Evolutionary conservation across 1,284 basidiomycete genomes (phyloP), one percentile per base, ranked within the genome.

Genomic region (Pseudozyma flocculosa): DNA sequence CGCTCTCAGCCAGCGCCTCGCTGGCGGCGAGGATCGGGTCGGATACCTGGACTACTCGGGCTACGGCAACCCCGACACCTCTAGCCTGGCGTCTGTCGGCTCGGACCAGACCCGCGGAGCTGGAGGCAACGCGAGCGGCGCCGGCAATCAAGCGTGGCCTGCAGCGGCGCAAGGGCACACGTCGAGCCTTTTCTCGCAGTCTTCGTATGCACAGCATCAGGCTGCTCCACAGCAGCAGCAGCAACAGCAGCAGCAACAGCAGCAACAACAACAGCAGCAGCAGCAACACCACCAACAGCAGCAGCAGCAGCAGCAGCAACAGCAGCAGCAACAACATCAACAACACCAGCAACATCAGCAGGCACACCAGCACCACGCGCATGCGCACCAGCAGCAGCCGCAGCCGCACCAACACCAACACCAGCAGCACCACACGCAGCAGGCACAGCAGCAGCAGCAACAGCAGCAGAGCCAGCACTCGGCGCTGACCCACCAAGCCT

Each of bases 1-100:
- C 26, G 26, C 26, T 11, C 26, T 29, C 7, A 11, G 26, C 26
- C 26, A 29, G 26, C 26, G 58, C 52, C n/a, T 58, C 61, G 14
- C 30, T 59, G 42, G 55, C 59, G 30, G 26, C 49, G n/a, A 55
- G 59, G 53, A 55, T 55, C 29, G 52, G 48, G 1, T 61, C 59
- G 18, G 37, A 55, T 9, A 55, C 55, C 15, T 51, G 11, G 61
- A 60, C 24, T 64, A 64, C 38, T 53, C 56, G 24, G 54, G 48
- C 15, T 40, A 40, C 17, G 52, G 54, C 50, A 56, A 40, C 47
- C 55, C 59, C 24, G 61, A 64, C n/a, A 53, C 51, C 13, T 48
- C 47, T 40, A 50, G 47, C 10, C 55, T 64, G n/a, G 53, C 53
- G 3, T 59, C 61, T 1, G 50, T 53, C 7, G 39, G 42, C 13